Percentiles rank a stretch among this genome's conserved stretches.
These are phyloP conservation scores for Cladosporium oxysporum DNA, from an alignment of 2,329 filamentous ascomycete species.

Conservation along the genomic window DNA sequence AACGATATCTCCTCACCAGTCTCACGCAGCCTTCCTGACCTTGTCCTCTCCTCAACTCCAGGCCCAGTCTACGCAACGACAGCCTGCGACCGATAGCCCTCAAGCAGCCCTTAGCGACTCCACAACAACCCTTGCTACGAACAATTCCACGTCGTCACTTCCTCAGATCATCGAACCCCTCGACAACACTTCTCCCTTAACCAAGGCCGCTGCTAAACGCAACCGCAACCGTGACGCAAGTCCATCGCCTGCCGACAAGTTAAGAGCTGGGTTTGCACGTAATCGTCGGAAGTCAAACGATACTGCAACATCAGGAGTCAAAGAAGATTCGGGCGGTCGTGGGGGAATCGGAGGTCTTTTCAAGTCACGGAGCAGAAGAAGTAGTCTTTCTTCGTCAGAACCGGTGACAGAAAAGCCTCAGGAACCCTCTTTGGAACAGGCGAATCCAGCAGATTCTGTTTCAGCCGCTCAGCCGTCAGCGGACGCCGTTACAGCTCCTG, in stretches of 20 bases:
- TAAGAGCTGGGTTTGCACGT: slow-evolving; percentile 68
- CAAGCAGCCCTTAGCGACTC: neutral
- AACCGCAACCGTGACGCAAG: slow-evolving; percentile 38
- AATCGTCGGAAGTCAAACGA: slow-evolving; percentile 51
- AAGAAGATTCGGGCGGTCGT: slow-evolving; percentile 34
- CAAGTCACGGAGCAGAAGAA: slow-evolving; percentile 41
- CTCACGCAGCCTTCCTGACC: slow-evolving; percentile 52
- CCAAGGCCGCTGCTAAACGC: slow-evolving; percentile 48
- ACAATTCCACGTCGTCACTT: slow-evolving; percentile 39
- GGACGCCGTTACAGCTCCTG: slow-evolving; percentile 14
- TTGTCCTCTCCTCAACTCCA: slow-evolving; percentile 50
- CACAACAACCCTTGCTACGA: neutral
- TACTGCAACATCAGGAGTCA: slow-evolving; percentile 13
- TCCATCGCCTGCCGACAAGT: slow-evolving; percentile 68
- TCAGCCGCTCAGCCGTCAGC: slow-evolving; percentile 8
- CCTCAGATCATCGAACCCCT: slow-evolving; percentile 35
- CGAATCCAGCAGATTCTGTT: slow-evolving; percentile 10
- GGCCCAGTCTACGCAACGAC: slow-evolving; percentile 27
- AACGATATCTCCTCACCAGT: slow-evolving; percentile 47
- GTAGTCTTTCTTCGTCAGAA: slow-evolving; percentile 32
- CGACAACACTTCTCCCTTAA: slow-evolving; percentile 23
- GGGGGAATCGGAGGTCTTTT: slow-evolving; percentile 46
- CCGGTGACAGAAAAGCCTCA: neutral
- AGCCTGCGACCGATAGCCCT: slow-evolving; percentile 30
- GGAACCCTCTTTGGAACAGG: neutral